phyloP scores from a whole-genome alignment of 176 grass and related monocot genomes.

The Stipa capillata region DNA sequence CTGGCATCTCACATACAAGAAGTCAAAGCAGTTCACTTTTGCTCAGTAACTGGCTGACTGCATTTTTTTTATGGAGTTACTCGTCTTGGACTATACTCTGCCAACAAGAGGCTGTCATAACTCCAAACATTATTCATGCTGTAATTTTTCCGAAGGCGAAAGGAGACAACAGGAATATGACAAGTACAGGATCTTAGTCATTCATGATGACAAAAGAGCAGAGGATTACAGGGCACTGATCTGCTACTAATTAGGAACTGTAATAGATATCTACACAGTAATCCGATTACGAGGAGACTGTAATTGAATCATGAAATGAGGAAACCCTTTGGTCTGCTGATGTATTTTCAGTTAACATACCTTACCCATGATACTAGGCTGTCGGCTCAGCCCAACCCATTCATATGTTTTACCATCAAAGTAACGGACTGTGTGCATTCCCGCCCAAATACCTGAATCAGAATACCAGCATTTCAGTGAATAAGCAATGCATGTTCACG shows the following conservation, averaged over 20 bases:
- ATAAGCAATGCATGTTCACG: not conserved
- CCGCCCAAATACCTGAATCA: conserved; percentile 96
- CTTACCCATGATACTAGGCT: conserved; percentile 95
- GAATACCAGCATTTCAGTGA: conserved; percentile 3
- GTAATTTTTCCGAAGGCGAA: not conserved
- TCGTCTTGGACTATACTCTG: conserved; percentile 22
- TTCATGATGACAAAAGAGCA: not conserved
- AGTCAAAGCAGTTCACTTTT: conserved; percentile 57
- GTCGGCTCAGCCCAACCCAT: conserved; percentile 96
- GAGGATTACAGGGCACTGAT: not conserved
- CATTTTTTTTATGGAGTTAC: conserved; percentile 22
- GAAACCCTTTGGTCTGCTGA: not conserved
- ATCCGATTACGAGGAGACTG: not conserved
- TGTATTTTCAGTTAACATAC: conserved; percentile 47
- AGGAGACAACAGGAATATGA: not conserved
- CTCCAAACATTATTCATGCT: not conserved
- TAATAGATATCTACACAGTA: not conserved
- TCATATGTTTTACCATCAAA: conserved; percentile 97
- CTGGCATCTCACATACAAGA: conserved; percentile 41
- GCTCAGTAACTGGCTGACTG: conserved; percentile 23
- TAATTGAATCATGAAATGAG: not conserved
- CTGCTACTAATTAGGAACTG: not conserved
- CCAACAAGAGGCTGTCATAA: conserved; percentile 1
- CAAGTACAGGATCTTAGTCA: conserved; percentile 5
- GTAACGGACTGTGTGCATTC: conserved; percentile 92